phyloP scores from a whole-genome alignment of 2,329 filamentous ascomycete genomes.

The Aspergillus neotritici region DNA sequence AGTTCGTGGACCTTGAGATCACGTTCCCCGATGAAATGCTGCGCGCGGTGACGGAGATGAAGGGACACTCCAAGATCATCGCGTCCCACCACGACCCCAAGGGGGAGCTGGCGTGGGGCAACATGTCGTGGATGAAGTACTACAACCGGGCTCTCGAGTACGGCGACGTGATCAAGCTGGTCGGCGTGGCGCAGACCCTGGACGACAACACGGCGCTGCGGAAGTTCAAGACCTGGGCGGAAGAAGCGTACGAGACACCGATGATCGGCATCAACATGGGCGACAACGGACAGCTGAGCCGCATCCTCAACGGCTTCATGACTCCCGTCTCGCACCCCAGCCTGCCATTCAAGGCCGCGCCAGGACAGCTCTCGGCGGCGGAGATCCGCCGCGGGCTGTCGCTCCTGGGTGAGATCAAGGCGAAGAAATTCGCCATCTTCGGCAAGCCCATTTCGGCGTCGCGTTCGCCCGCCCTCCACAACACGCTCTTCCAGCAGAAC shows the following conservation, averaged over 20 bases:
- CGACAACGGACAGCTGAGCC: conserved; percentile 74
- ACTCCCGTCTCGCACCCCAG: conserved; percentile 88
- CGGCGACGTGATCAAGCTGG: conserved; percentile 90
- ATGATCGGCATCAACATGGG: conserved; percentile 98
- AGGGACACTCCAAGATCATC: conserved; percentile 75
- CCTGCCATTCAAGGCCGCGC: conserved; percentile 88
- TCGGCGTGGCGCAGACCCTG: conserved; percentile 69
- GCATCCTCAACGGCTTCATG: conserved; percentile 86
- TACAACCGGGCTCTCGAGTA: conserved; percentile 88
- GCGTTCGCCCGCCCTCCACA: conserved; percentile 83
- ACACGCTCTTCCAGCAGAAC: conserved; percentile 67
- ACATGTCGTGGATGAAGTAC: conserved; percentile 83
- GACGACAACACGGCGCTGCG: conserved; percentile 84
- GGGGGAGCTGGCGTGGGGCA: conserved; percentile 75
- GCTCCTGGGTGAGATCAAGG: conserved; percentile 70
- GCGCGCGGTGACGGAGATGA: conserved; percentile 60
- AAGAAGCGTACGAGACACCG: conserved; percentile 67
- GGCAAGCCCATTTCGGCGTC: conserved; percentile 78
- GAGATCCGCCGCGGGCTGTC: conserved; percentile 78
- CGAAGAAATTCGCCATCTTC: conserved; percentile 78
- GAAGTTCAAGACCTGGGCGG: conserved; percentile 73
- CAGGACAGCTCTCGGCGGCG: conserved; percentile 82
- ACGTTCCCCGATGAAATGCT: conserved; percentile 74
- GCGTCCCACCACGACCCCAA: conserved; percentile 90
- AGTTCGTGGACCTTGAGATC: conserved; percentile 92